phyloP scores from a whole-genome alignment of 345 rosid genomes.

The Erucastrum elatum region DNA sequence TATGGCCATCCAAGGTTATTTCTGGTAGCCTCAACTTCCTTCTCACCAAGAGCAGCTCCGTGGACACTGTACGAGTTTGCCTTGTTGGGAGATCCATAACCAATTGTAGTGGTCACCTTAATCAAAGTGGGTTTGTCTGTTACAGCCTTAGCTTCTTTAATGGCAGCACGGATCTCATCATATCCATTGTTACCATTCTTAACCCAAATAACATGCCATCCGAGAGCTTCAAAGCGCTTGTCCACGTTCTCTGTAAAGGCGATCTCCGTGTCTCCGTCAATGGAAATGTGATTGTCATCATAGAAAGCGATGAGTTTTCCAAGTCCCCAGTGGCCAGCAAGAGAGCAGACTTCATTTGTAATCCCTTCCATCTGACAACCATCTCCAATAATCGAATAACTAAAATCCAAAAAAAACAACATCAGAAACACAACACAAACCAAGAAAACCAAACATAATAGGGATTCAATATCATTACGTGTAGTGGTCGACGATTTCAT shows the following conservation, averaged over 20 bases:
- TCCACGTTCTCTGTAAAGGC: slow-evolving; percentile 93
- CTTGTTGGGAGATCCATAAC: slow-evolving; percentile 98
- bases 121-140: slow-evolving; percentile 89
- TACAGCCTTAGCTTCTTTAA: slow-evolving; percentile 94
- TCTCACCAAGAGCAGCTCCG: slow-evolving; percentile 92
- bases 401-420: slow-evolving; percentile 27
- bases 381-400: slow-evolving; percentile 86
- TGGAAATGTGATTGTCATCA: slow-evolving; percentile 98
- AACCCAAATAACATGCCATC: slow-evolving; percentile 99
- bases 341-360: slow-evolving; percentile 85
- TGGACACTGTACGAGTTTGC: slow-evolving; percentile 92
- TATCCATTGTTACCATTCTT: slow-evolving; percentile 97
- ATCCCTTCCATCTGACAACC: slow-evolving; percentile 99
- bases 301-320: slow-evolving; percentile 97
- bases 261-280: slow-evolving; percentile 94
- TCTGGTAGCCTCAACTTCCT: slow-evolving; percentile 99
- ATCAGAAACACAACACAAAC: slow-evolving; percentile 18
- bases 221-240: slow-evolving; percentile 87
- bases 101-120: slow-evolving; percentile 93
- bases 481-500: slow-evolving; percentile 83
- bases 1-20: slow-evolving; percentile 90
- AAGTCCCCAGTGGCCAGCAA: slow-evolving; percentile 97
- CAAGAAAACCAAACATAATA: slow-evolving; percentile 33
- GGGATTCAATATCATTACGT: slow-evolving; percentile 50
- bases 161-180: slow-evolving; percentile 96